Evolutionary conservation across 2,329 filamentous ascomycete species (phyloP).

Genomic region (Microthyrium microscopicum): DNA sequence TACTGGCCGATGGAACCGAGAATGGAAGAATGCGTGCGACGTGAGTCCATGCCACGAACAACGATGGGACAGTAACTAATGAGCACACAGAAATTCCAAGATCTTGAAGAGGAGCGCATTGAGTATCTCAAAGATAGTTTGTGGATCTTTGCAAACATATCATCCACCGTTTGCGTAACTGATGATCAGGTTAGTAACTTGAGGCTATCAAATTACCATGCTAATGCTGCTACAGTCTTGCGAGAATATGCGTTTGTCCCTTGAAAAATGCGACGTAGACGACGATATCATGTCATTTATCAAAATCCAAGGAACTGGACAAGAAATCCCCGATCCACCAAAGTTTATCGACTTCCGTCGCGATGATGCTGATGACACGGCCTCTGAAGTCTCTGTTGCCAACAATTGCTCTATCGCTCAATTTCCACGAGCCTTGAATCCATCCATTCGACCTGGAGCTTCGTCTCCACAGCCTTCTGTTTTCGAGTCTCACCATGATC

Average conservation of each 20-base stretch:
- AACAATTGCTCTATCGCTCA: slow-evolving; percentile 88
- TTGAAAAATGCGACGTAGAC: slow-evolving; percentile 93
- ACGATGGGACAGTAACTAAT: neutral
- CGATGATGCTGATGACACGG: slow-evolving; percentile 63
- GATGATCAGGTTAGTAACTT: slow-evolving; percentile 52
- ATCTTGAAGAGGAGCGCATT: slow-evolving; percentile 88
- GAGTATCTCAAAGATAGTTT: slow-evolving; percentile 96
- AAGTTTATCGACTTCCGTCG: slow-evolving; percentile 99
- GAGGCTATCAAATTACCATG: neutral
- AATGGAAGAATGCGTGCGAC: slow-evolving; percentile 93
- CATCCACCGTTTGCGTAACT: slow-evolving; percentile 93
- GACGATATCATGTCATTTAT: slow-evolving; percentile 88
- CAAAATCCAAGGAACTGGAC: slow-evolving; percentile 72
- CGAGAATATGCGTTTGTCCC: slow-evolving; percentile 82
- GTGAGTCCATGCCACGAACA: slow-evolving; percentile 21
- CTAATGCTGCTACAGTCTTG: slow-evolving; percentile 41
- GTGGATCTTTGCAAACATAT: slow-evolving; percentile 95
- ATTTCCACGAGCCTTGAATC: slow-evolving; percentile 88
- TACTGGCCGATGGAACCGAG: slow-evolving; percentile 86
- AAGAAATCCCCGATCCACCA: slow-evolving; percentile 92
- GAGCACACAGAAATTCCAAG: slow-evolving; percentile 69
- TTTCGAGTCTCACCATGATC: slow-evolving; percentile 83
- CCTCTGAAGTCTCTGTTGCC: slow-evolving; percentile 72
- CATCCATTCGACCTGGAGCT: slow-evolving; percentile 83
- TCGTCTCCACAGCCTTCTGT: slow-evolving; percentile 91